Evolutionary conservation across 306 rosid genomes (phyloP).

Genomic region (Abrus precatorius): DNA sequence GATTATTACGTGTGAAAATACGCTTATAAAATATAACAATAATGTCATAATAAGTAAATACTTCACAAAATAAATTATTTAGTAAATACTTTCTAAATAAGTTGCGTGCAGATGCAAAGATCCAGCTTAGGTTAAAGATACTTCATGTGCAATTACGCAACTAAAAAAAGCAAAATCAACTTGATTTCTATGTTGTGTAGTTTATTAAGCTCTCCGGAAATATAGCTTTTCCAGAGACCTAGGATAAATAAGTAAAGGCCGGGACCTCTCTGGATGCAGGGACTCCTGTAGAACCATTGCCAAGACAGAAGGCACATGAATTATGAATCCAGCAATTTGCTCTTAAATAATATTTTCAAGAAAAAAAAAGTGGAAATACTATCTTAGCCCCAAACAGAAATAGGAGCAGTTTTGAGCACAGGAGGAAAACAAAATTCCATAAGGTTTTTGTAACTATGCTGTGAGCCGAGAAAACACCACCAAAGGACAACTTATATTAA

Average conservation of each 20-base stretch:
- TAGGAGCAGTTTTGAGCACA: constrained; percentile 49
- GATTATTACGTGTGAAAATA: too few species aligned
- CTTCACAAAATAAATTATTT: too few species aligned
- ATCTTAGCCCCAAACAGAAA: constrained; percentile 49
- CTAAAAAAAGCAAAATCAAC: neutral
- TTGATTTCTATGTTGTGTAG: too few species aligned
- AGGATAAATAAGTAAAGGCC: neutral
- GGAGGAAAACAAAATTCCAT: constrained; percentile 45
- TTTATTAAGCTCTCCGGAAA: too few species aligned
- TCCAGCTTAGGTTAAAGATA: neutral
- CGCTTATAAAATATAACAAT: too few species aligned
- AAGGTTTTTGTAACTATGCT: constrained; percentile 32
- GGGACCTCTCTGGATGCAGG: neutral
- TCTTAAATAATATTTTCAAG: constrained; percentile 4
- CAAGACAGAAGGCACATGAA: constrained; percentile 39
- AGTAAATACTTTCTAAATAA: too few species aligned
- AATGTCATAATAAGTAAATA: too few species aligned
- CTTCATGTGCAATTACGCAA: neutral
- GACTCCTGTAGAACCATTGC: neutral
- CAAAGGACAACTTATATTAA: constrained; percentile 51
- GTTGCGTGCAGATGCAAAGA: neutral
- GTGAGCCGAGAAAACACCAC: constrained; percentile 47
- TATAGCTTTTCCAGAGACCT: neutral
- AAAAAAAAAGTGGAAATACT: constrained; percentile 10
- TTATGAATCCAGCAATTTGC: constrained; percentile 42